These are phyloP conservation scores for Fusarium abutilonis DNA, from an alignment of 2,329 filamentous ascomycete genomes.

Conservation along the genomic window DNA sequence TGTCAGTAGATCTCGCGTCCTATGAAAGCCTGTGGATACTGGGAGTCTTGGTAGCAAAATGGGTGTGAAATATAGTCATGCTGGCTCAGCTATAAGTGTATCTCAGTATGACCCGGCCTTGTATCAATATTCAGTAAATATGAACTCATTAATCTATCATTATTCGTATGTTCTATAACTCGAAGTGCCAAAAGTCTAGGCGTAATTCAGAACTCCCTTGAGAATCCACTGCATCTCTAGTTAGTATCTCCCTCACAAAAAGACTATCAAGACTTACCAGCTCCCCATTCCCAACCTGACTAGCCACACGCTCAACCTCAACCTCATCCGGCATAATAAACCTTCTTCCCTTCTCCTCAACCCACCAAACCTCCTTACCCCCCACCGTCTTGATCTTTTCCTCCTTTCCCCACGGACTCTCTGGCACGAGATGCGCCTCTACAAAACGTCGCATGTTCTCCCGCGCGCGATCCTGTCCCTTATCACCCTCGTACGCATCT, in stretches of 20 bases:
- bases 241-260: conserved; percentile 1
- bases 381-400: conserved; percentile 72
- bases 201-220: conserved; percentile 62
- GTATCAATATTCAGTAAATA: not conserved
- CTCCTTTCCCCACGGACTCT: conserved; percentile 77
- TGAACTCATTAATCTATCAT: conserved; percentile 25
- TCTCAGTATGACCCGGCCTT: no score
- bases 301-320: conserved; percentile 78
- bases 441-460: conserved; percentile 83
- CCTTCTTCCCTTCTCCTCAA: conserved; percentile 71
- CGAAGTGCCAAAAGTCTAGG: conserved; percentile 10
- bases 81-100: no score
- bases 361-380: conserved; percentile 82
- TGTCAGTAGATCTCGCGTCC: no score
- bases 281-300: conserved; percentile 86
- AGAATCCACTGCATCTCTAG: conserved; percentile 68
- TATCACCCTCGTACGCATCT: conserved; percentile 77
- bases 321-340: conserved; percentile 83
- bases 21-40: not conserved
- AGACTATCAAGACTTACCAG: conserved; percentile 59
- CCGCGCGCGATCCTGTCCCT: conserved; percentile 79
- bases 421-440: conserved; percentile 81
- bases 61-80: no score
- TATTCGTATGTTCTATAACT: conserved; percentile 24
- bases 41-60: no score